Evolutionary conservation across 805 yeast species (phyloP).

Genomic region (Limtongia smithiae): DNA sequence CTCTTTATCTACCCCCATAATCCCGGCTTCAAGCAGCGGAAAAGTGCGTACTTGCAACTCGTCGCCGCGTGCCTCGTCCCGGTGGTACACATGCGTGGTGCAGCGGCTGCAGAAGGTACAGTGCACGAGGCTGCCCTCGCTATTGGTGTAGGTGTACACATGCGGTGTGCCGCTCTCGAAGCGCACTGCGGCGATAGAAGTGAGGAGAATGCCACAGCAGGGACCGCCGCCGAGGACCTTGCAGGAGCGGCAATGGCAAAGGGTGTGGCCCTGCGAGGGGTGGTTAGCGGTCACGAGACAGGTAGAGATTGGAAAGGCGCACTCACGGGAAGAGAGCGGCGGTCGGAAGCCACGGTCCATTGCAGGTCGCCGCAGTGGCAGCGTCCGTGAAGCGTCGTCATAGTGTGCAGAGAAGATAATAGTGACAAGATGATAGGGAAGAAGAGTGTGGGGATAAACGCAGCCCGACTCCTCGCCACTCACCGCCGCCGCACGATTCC

Average conservation of each 20-base stretch:
- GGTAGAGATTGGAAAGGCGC: neutral
- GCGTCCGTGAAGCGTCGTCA: slow-evolving; percentile 23
- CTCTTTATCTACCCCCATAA: slow-evolving; percentile 27
- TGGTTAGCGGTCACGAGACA: neutral
- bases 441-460: too few relatives aligned
- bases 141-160: slow-evolving; percentile 22
- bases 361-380: slow-evolving; percentile 29
- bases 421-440: too few relatives aligned
- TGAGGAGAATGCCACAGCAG: slow-evolving; percentile 25
- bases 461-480: too few relatives aligned
- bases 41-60: slow-evolving; percentile 27
- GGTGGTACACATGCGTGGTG: slow-evolving; percentile 29
- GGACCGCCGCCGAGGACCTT: slow-evolving; percentile 28
- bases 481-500: too few relatives aligned
- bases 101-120: slow-evolving; percentile 27
- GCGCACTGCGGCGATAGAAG: slow-evolving; percentile 23
- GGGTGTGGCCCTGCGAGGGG: slow-evolving; percentile 18
- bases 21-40: slow-evolving; percentile 22
- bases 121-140: slow-evolving; percentile 16
- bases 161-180: slow-evolving; percentile 22
- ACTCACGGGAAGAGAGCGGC: slow-evolving; percentile 20
- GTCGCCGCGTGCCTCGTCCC: slow-evolving; percentile 27
- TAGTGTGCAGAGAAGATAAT: too few relatives aligned
- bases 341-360: slow-evolving; percentile 26
- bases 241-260: slow-evolving; percentile 27